phyloP scores from a whole-genome alignment of 768 basidiomycete species.

The Sporobolomyces phaffii region DNA sequence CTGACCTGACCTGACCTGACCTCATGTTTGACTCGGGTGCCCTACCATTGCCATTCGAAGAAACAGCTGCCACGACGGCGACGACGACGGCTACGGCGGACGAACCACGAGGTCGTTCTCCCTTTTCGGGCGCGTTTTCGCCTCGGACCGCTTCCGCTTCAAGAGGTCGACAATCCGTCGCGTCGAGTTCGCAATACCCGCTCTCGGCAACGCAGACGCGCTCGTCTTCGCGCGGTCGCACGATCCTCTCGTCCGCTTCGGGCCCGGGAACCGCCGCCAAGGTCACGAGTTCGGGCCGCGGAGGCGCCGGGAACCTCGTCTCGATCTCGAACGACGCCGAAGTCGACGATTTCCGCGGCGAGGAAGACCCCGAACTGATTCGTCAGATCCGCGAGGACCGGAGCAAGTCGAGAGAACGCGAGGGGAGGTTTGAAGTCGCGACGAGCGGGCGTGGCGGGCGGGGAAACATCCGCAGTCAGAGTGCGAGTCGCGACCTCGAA shows the following conservation, averaged over 20 bases:
- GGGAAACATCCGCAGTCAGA: slow-evolving; percentile 29
- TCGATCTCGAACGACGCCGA: slow-evolving; percentile 5
- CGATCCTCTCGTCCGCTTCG: not conserved
- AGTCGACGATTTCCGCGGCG: slow-evolving; percentile 10
- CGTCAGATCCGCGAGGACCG: slow-evolving; percentile 11
- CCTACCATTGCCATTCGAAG: too few species aligned
- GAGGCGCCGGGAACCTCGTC: slow-evolving; percentile 30
- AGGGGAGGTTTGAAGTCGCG: slow-evolving; percentile 2
- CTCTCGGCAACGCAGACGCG: slow-evolving; percentile 16
- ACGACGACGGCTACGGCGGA: not conserved
- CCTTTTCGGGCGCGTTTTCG: slow-evolving; percentile 10
- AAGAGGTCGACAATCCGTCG: not conserved
- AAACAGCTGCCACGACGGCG: too few species aligned
- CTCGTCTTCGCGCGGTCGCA: slow-evolving; percentile 18
- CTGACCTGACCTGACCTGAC: too few species aligned
- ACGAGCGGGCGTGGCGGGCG: slow-evolving; percentile 27
- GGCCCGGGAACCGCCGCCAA: slow-evolving; percentile 8
- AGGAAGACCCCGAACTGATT: slow-evolving; percentile 25
- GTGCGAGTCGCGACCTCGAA: slow-evolving; percentile 23
- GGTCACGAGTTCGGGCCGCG: slow-evolving; percentile 24
- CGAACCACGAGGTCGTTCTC: slow-evolving; percentile 23
- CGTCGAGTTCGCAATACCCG: slow-evolving; percentile 14
- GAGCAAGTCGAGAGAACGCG: slow-evolving; percentile 14
- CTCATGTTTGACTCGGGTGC: too few species aligned
- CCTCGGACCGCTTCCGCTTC: slow-evolving; percentile 14